Percentiles rank a stretch among this genome's conserved stretches.
Conservation (phyloP, 2,329 filamentous ascomycete species). For the Emmonsiellopsis sp. region DNA sequence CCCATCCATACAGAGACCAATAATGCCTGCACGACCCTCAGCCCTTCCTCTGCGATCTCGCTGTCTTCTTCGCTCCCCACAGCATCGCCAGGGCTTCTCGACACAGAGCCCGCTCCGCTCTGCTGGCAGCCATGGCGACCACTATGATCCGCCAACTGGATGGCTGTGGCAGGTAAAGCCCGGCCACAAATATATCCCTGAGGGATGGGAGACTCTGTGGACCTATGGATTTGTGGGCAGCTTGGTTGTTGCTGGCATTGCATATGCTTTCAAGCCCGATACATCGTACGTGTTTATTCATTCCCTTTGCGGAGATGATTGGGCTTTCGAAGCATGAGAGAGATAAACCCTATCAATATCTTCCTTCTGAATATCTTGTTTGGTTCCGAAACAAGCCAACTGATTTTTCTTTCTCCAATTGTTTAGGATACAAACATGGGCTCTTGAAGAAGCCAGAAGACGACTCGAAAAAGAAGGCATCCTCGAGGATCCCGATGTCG, state of each 20-base stretch:
- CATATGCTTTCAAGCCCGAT: constrained; percentile 95
- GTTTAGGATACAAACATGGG: constrained; percentile 94
- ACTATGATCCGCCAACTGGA: constrained; percentile 82
- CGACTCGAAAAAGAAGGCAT: constrained; percentile 94
- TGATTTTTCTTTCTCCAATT: constrained; percentile 9
- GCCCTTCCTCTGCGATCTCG: constrained; percentile 31
- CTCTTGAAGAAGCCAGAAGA: constrained; percentile 89
- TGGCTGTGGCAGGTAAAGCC: constrained; percentile 94
- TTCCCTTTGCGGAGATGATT: not conserved
- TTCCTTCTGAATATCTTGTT: not conserved
- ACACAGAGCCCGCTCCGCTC: constrained; percentile 27
- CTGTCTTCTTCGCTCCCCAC: constrained; percentile 25
- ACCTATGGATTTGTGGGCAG: constrained; percentile 77
- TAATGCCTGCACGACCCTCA: constrained; percentile 30
- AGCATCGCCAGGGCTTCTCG: constrained; percentile 27
- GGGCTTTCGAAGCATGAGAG: not conserved
- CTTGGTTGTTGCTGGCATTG: constrained; percentile 62
- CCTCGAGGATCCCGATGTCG: constrained; percentile 61
- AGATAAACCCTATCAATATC: not conserved
- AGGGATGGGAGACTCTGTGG: constrained; percentile 89
- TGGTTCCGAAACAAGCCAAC: not conserved
- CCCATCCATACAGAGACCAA: constrained; percentile 10
- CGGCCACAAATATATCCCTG: constrained; percentile 88
- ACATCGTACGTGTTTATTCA: constrained; percentile 66
- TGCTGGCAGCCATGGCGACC: constrained; percentile 52